These are phyloP conservation scores for Cytidiella melzeri DNA, from an alignment of 768 basidiomycete genomes.

Conservation along the genomic window DNA sequence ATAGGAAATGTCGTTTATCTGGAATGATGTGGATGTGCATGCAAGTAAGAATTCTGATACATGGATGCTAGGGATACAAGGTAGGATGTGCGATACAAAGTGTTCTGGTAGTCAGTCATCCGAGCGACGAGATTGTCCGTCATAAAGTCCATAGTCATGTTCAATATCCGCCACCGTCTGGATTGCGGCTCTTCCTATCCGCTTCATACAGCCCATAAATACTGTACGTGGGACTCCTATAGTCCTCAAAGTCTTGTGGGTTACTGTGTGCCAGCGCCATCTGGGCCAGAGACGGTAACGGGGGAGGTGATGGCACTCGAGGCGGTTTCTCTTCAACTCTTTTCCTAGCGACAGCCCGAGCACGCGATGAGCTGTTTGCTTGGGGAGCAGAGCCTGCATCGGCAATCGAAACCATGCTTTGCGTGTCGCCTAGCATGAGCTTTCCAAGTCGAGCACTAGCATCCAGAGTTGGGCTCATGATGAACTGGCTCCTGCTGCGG, in stretches of 20 bases:
- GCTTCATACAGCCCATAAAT: constrained; percentile 69
- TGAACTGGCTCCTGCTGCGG: constrained; percentile 20
- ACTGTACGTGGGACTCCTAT: constrained; percentile 79
- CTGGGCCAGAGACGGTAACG: constrained; percentile 67
- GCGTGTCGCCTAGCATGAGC: constrained; percentile 58
- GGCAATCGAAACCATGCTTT: constrained; percentile 19
- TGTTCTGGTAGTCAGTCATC: too few species aligned
- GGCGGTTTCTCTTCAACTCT: constrained; percentile 57
- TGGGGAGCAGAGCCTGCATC: constrained; percentile 20
- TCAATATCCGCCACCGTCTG: constrained; percentile 19
- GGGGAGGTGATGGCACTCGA: constrained; percentile 74
- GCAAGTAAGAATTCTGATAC: too few species aligned
- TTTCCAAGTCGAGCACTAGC: constrained; percentile 46
- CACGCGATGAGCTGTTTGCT: constrained; percentile 13
- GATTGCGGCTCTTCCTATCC: constrained; percentile 46
- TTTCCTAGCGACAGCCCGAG: constrained; percentile 30
- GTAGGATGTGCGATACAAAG: not conserved
- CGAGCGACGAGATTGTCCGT: too few species aligned
- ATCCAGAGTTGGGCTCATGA: constrained; percentile 31
- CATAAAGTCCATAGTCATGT: too few species aligned
- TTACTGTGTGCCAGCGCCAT: constrained; percentile 67
- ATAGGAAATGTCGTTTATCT: too few species aligned
- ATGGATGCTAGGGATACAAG: not conserved
- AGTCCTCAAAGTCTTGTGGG: constrained; percentile 56
- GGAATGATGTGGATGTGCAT: too few species aligned